Evolutionary conservation across 1,284 basidiomycete species (phyloP), one percentile per base, ranked within the genome.

Genomic region (Ustilago tritici): DNA sequence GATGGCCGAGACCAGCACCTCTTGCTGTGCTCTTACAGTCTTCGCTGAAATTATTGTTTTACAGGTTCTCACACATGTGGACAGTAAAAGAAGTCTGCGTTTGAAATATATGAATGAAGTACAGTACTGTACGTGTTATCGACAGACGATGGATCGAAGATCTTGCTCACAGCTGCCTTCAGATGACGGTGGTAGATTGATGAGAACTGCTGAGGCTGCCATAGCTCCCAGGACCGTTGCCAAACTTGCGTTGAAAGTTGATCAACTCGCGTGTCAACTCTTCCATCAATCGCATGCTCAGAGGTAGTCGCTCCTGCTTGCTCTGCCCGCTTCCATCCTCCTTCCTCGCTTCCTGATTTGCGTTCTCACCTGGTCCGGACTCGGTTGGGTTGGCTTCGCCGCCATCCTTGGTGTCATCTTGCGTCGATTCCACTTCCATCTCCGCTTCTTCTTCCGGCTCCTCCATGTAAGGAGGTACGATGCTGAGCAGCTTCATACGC

Each of bases 371-470:
- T 14, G 65, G 6, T 17, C n/a, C 32, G 1, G 59, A 38, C 4
- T 49, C 52, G 28, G 15, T 17, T 12, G 35, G 34, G 14, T 32
- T 23, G n/a, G 8, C 61, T 32, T 36, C 40, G 5, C 36, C 35
- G 5, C 46, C 47, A 0, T 63, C 15, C 32, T 65, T 61, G 55
- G 23, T 55, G 15, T 61, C 58, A 17, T 65, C 46, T 6, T 61
- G 70, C 49, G 43, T 62, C 65, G 90, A 90, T 78, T 93, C 88
- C 72, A 93, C 89, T 47, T 88, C 89, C 54, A 93, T 90, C 85
- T 93, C 93, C 38, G 89, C 88, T 56, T 92, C 92, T 78, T 90
- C 91, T 1, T 90, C 65, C 65, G 59, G 41, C 54, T 70, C 63
- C n/a, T 73, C 70, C 43, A 55, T 38, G 47, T 76, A 68, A 2